A percentile compares a stretch with the other conserved stretches of the same genome.
These are phyloP conservation scores for Pseudogymnoascus sp. DNA, from an alignment of 2,329 filamentous ascomycete genomes.

Conservation along the genomic window DNA sequence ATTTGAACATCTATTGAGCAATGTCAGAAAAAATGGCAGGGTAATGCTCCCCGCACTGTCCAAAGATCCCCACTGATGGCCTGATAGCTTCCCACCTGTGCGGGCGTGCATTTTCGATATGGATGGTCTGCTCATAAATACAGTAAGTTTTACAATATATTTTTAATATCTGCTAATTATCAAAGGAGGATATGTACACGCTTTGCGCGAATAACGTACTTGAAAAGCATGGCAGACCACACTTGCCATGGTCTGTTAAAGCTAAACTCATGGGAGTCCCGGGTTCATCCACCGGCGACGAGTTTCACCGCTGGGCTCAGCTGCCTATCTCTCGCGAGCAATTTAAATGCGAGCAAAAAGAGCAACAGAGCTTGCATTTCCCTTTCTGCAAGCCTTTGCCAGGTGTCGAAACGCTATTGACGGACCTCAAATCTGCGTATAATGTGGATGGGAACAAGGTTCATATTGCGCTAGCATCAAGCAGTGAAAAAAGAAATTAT, in stretches of 20 bases:
- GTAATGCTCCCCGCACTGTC: background rate
- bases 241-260: constrained; percentile 89
- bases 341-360: constrained; percentile 51
- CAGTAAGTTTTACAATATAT: constrained; percentile 34
- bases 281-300: constrained; percentile 38
- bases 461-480: constrained; percentile 70
- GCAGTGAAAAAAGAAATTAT: constrained; percentile 41
- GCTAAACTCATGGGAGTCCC: constrained; percentile 54
- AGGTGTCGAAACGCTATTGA: constrained; percentile 64
- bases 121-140: constrained; percentile 92
- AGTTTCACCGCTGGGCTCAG: constrained; percentile 75
- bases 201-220: constrained; percentile 76
- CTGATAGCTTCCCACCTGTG: constrained; percentile 61
- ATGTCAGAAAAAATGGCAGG: background rate
- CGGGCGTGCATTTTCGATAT: constrained; percentile 96
- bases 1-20: background rate
- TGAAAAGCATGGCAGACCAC: constrained; percentile 60
- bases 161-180: background rate
- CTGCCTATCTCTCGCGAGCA: constrained; percentile 67
- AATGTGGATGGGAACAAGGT: background rate
- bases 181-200: constrained; percentile 74
- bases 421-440: constrained; percentile 36
- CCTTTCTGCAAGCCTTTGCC: constrained; percentile 65
- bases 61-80: constrained; percentile 40
- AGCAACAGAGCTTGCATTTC: constrained; percentile 65